Evolutionary conservation across 2,329 filamentous ascomycete species (phyloP).

Genomic region (Aspergillus carbonarius): DNA sequence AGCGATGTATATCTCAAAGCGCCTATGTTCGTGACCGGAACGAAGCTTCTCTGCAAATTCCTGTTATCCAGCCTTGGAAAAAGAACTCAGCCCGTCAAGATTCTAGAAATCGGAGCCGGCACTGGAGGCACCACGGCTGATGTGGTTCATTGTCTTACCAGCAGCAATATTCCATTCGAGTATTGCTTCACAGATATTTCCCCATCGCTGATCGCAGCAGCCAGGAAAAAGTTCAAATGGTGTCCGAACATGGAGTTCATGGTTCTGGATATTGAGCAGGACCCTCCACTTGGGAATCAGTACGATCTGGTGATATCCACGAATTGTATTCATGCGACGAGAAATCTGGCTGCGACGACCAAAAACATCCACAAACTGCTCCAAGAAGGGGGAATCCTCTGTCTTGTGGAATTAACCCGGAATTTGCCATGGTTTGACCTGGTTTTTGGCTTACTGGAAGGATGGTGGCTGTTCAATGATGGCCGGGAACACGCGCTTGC

Average conservation of each 20-base stretch:
- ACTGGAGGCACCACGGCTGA: constrained; percentile 38
- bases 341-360: constrained; percentile 14
- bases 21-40: constrained; percentile 22
- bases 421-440: constrained; percentile 28
- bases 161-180: constrained; percentile 25
- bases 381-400: constrained; percentile 29
- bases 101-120: constrained; percentile 40
- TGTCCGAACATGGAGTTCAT: constrained; percentile 33
- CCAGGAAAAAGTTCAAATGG: constrained; percentile 27
- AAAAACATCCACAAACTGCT: constrained; percentile 26
- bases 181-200: constrained; percentile 43
- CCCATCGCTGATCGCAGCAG: constrained; percentile 31
- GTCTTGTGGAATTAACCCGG: constrained; percentile 32
- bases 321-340: constrained; percentile 37
- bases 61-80: background rate
- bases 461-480: constrained; percentile 44
- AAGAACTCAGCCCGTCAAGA: constrained; percentile 9
- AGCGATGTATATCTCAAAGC: constrained; percentile 39
- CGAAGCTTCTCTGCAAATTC: constrained; percentile 2
- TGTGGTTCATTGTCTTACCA: constrained; percentile 17
- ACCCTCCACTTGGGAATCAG: constrained; percentile 12
- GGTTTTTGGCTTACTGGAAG: constrained; percentile 40
- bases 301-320: constrained; percentile 31
- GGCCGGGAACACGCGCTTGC: constrained; percentile 19
- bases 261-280: constrained; percentile 34